Evolutionary conservation across 495 filamentous ascomycete genomes (phyloP), one percentile per base, ranked within the genome.

Genomic region (Daldinia vernicosa): DNA sequence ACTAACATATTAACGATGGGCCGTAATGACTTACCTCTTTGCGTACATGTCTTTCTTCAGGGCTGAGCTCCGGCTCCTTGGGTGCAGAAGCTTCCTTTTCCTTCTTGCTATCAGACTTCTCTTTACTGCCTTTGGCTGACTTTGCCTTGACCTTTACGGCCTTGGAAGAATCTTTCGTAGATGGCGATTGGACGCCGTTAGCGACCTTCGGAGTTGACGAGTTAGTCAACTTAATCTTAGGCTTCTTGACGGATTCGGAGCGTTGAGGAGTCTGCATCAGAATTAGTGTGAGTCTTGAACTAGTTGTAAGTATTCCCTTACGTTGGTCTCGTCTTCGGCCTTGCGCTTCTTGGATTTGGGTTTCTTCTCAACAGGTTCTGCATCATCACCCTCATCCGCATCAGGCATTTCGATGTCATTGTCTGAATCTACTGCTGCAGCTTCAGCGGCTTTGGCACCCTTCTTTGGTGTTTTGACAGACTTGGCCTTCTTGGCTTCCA

Each of bases 371-470:
- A 85, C 85, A 54, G 76, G 75, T 30, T 85, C 84, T n/a, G 75
- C 81, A 11, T 80, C 79, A 8, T 78, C 80, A 4, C 77, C 85
- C 3, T 82, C 84, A 39, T 77, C 75, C 24, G 82, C 87, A 63
- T 96, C 92, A 63, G 86, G 90, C 88, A 94, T 94, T 1, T 94
- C 92, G 1, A 90, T 82, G 70, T 95, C 93, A 14, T 86, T 91
- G 26, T 86, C 86, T 19, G 80, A 80, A 35, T 76, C 82, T 8
- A 73, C 75, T 2, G 67, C 72, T 22, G 76, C 76, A 52, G 79
- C 74, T 76, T 84, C 81, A 28, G 63, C 64, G 66, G 83, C 90
- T 84, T 91, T 92, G 35, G 87, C 84, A 72, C 86, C 86, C 80
- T 88, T 90, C 53, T 81, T 80, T 61, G 90, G 89, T 39, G 89